Conservation (phyloP, 129 eudicot species). For the Escallonia herrerae region DNA sequence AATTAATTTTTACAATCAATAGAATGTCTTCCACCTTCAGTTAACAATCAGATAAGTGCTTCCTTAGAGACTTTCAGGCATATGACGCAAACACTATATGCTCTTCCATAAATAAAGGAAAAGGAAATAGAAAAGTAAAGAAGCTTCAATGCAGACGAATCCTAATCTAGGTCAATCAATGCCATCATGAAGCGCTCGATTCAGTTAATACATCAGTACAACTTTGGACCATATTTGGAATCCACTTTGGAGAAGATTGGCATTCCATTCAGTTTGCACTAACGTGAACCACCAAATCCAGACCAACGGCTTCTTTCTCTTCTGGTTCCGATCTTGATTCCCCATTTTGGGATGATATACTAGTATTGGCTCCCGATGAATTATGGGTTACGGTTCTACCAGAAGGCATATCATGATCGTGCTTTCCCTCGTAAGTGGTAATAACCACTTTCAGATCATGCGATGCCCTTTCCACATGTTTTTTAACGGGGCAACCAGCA, state of each 20-base stretch:
- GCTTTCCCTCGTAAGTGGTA: constrained; percentile 76
- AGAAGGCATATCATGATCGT: constrained; percentile 56
- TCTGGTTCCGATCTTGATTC: constrained; percentile 42
- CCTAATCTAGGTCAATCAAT: constrained; percentile 10
- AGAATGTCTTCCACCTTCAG: constrained; percentile 7
- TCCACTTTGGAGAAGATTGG: constrained; percentile 2
- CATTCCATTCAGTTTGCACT: constrained; percentile 38
- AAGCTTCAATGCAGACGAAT: constrained; percentile 2
- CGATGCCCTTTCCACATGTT: constrained; percentile 76
- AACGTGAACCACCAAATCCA: constrained; percentile 49
- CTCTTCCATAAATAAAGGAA: background rate
- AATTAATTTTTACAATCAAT: constrained; percentile 19
- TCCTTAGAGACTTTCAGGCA: background rate
- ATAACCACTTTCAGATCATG: constrained; percentile 66
- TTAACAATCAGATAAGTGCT: background rate
- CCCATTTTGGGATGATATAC: constrained; percentile 23
- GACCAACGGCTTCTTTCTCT: constrained; percentile 27
- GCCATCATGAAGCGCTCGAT: constrained; percentile 3
- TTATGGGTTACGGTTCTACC: constrained; percentile 44
- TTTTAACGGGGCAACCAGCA: constrained; percentile 69
- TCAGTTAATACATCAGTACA: background rate
- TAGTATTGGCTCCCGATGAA: constrained; percentile 18
- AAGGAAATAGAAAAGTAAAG: background rate
- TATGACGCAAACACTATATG: background rate
- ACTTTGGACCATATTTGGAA: background rate